Conservation (phyloP, 352 stramenopile genomes). For the Globisporangium spiculum region DNA sequence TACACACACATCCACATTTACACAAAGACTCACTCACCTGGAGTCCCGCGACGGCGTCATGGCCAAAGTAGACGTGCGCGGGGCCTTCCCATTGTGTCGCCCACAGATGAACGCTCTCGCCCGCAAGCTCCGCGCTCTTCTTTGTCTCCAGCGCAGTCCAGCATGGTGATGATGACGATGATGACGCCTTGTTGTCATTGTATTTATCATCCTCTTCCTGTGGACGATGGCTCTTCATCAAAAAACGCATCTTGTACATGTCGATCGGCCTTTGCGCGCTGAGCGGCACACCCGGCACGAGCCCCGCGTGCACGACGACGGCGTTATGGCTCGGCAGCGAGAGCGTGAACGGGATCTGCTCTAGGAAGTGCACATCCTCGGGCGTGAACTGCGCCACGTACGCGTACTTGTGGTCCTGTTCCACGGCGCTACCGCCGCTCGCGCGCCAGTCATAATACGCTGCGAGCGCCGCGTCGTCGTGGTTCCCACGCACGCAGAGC, state of each 20-base stretch:
- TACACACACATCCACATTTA: neutral
- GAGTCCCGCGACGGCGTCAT: constrained; percentile 83
- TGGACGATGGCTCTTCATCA: constrained; percentile 21
- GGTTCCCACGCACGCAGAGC: constrained; percentile 75
- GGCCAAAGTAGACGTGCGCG: constrained; percentile 88
- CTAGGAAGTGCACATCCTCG: constrained; percentile 63
- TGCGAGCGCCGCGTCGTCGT: constrained; percentile 71
- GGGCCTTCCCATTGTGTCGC: constrained; percentile 80
- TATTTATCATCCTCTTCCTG: constrained; percentile 30
- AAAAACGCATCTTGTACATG: constrained; percentile 92
- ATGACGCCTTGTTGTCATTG: constrained; percentile 5
- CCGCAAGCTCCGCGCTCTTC: constrained; percentile 15
- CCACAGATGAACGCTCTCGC: constrained; percentile 46
- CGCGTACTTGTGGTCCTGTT: constrained; percentile 42
- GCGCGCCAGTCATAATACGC: constrained; percentile 53
- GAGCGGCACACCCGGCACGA: constrained; percentile 57
- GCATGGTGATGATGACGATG: neutral
- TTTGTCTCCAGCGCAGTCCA: constrained; percentile 33
- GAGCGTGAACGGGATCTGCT: constrained; percentile 77
- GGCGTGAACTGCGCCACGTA: constrained; percentile 61
- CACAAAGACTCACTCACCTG: constrained; percentile 38
- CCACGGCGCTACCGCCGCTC: constrained; percentile 12
- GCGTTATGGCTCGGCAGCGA: constrained; percentile 54
- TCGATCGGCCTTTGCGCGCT: constrained; percentile 82
- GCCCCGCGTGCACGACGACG: constrained; percentile 72